Evolutionary conservation across 805 yeast species (phyloP).

Genomic region (Cyberlindnera bimundalis): DNA sequence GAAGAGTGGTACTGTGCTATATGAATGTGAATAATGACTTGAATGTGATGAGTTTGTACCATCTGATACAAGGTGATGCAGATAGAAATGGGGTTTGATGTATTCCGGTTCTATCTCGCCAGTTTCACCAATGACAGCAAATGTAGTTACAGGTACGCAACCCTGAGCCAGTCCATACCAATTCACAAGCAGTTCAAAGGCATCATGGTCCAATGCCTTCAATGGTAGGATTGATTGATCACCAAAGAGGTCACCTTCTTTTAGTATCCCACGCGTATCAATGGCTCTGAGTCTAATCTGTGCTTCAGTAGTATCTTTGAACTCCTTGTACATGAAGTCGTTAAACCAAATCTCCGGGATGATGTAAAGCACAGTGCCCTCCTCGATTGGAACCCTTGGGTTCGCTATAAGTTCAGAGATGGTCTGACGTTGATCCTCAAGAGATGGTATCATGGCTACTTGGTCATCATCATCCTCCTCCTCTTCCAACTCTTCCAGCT

Average conservation of each 20-base stretch:
- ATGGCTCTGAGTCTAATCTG: slow-evolving; percentile 33
- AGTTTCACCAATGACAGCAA: slow-evolving; percentile 29
- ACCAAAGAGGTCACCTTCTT: slow-evolving; percentile 42
- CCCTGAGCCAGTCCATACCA: slow-evolving; percentile 53
- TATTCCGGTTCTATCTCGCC: slow-evolving; percentile 32
- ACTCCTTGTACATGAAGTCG: slow-evolving; percentile 9
- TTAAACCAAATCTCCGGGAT: slow-evolving; percentile 19
- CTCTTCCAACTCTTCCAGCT: slow-evolving; percentile 1
- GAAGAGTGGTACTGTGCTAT: slow-evolving; percentile 27
- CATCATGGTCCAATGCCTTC: slow-evolving; percentile 38
- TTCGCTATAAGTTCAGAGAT: slow-evolving; percentile 9
- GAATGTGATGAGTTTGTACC: slow-evolving; percentile 1
- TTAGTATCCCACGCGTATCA: slow-evolving; percentile 42
- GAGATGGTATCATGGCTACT: slow-evolving; percentile 1
- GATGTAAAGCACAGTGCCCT: slow-evolving; percentile 19
- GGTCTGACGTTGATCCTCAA: slow-evolving; percentile 19
- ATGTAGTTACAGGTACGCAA: slow-evolving; percentile 37
- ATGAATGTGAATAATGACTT: slow-evolving; percentile 13
- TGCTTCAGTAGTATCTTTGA: slow-evolving; percentile 10
- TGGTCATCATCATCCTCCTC: slow-evolving; percentile 1
- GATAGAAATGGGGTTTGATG: slow-evolving; percentile 34
- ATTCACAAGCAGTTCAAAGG: slow-evolving; percentile 41
- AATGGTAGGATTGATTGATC: slow-evolving; percentile 30
- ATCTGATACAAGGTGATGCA: slow-evolving; percentile 31
- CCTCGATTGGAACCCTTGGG: slow-evolving; percentile 4